Evolutionary conservation across 148 eudicot species (phyloP).

Genomic region (Camellia japonica): DNA sequence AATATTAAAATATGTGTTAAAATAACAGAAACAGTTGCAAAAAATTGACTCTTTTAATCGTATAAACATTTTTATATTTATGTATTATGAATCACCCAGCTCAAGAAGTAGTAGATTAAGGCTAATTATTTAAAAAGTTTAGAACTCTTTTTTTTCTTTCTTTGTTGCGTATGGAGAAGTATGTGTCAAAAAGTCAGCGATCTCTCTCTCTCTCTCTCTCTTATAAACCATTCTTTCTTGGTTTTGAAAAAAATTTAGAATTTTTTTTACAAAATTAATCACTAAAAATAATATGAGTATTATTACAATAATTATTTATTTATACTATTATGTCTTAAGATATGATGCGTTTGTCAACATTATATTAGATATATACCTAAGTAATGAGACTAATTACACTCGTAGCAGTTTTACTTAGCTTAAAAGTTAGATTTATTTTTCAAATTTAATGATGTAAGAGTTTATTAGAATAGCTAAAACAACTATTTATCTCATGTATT

Average conservation of each 20-base stretch:
- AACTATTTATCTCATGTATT: too few relatives aligned
- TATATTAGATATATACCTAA: too few relatives aligned
- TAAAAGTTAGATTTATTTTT: too few relatives aligned
- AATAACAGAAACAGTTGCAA: slow-evolving; percentile 31
- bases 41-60: slow-evolving; percentile 31
- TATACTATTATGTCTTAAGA: too few relatives aligned
- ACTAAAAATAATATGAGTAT: too few relatives aligned
- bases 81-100: slow-evolving; percentile 17
- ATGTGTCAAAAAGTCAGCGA: slow-evolving; percentile 64
- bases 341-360: too few relatives aligned
- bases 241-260: background rate
- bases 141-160: slow-evolving; percentile 16
- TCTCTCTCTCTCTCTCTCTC: slow-evolving; percentile 22
- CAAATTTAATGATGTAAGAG: too few relatives aligned
- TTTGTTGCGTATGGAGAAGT: slow-evolving; percentile 55
- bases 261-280: too few relatives aligned
- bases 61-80: background rate
- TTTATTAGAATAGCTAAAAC: too few relatives aligned
- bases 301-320: too few relatives aligned
- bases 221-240: slow-evolving; percentile 16
- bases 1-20: slow-evolving; percentile 19
- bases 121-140: slow-evolving; percentile 14
- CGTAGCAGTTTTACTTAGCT: too few relatives aligned
- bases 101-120: slow-evolving; percentile 25
- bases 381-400: too few relatives aligned